A percentile compares a stretch with the other conserved stretches of the same genome.
These are phyloP conservation scores for Globisporangium perplexum DNA, from an alignment of 352 stramenopile species.

Conservation along the genomic window DNA sequence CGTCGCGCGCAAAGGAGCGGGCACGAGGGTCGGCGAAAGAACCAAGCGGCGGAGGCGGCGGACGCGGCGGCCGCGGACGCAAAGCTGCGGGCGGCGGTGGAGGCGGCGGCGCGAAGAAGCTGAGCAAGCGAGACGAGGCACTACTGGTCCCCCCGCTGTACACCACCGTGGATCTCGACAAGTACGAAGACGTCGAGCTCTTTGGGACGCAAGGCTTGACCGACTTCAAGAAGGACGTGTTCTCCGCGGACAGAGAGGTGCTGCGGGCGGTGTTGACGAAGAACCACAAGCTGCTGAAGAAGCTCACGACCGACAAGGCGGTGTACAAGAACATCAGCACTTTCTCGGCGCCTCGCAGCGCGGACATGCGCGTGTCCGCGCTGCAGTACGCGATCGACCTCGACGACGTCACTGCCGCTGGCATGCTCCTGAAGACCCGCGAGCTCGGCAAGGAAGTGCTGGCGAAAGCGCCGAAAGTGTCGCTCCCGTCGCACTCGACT, in stretches of 20 bases:
- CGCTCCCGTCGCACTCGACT: slow-evolving; percentile 65
- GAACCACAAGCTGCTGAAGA: slow-evolving; percentile 68
- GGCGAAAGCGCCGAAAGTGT: slow-evolving; percentile 39
- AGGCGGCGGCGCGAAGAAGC: slow-evolving; percentile 12
- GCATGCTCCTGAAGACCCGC: slow-evolving; percentile 37
- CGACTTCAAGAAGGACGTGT: slow-evolving; percentile 37
- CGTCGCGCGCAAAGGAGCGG: slow-evolving; percentile 21
- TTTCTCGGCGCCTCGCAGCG: slow-evolving; percentile 38
- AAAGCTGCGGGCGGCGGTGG: not conserved
- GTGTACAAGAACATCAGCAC: slow-evolving; percentile 44
- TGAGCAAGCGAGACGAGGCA: slow-evolving; percentile 27
- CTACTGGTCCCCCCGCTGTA: slow-evolving; percentile 51
- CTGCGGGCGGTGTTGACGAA: slow-evolving; percentile 63
- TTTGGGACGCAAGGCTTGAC: slow-evolving; percentile 35
- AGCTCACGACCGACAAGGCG: slow-evolving; percentile 41
- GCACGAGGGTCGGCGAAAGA: slow-evolving; percentile 3
- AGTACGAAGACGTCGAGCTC: slow-evolving; percentile 61
- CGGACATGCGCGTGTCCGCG: slow-evolving; percentile 35
- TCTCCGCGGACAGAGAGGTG: slow-evolving; percentile 54
- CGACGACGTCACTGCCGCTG: slow-evolving; percentile 42
- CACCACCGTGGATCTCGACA: slow-evolving; percentile 29
- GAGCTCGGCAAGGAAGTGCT: slow-evolving; percentile 36
- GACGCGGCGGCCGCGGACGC: not conserved
- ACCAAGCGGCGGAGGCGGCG: slow-evolving; percentile 2
- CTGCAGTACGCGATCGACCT: slow-evolving; percentile 62